These are phyloP conservation scores for Termitomyces sp. DNA, from an alignment of 768 basidiomycete species.

Conservation along the genomic window DNA sequence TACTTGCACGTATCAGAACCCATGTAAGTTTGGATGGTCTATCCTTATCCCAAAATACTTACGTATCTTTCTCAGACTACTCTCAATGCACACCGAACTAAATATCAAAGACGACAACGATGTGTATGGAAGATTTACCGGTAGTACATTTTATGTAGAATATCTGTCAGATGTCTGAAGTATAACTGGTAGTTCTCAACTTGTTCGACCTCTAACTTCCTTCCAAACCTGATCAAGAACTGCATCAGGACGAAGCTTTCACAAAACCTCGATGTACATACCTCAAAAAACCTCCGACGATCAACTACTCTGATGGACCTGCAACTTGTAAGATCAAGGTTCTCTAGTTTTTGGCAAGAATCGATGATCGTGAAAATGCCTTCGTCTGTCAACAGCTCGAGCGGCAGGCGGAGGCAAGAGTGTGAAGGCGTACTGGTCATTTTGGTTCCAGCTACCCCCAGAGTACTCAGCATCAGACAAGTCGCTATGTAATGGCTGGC, in stretches of 20 bases:
- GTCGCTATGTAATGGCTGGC: slow-evolving; percentile 48
- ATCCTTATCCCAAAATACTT: not conserved
- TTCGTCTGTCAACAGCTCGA: slow-evolving; percentile 29
- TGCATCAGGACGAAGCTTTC: not conserved
- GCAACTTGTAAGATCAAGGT: slow-evolving; percentile 65
- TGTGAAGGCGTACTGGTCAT: slow-evolving; percentile 44
- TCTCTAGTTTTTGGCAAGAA: slow-evolving; percentile 46
- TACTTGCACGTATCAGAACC: slow-evolving; percentile 33
- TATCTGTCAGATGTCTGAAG: not conserved
- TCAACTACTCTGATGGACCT: slow-evolving; percentile 57
- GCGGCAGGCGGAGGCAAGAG: not conserved
- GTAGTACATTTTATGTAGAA: not conserved
- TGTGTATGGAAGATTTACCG: not conserved
- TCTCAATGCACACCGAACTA: slow-evolving; percentile 40
- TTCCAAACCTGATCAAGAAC: slow-evolving; percentile 25
- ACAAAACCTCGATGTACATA: slow-evolving; percentile 7
- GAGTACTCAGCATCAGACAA: slow-evolving; percentile 42
- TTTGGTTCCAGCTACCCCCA: slow-evolving; percentile 57
- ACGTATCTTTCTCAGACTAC: slow-evolving; percentile 28
- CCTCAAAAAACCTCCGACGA: slow-evolving; percentile 67
- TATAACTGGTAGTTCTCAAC: not conserved
- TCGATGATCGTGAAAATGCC: slow-evolving; percentile 59
- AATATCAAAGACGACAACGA: not conserved
- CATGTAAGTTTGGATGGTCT: slow-evolving; percentile 27
- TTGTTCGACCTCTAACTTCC: slow-evolving; percentile 12